Base-by-base conservation (phyloP, 768 basidiomycete genomes). In the Lentinula boryana region DNA sequence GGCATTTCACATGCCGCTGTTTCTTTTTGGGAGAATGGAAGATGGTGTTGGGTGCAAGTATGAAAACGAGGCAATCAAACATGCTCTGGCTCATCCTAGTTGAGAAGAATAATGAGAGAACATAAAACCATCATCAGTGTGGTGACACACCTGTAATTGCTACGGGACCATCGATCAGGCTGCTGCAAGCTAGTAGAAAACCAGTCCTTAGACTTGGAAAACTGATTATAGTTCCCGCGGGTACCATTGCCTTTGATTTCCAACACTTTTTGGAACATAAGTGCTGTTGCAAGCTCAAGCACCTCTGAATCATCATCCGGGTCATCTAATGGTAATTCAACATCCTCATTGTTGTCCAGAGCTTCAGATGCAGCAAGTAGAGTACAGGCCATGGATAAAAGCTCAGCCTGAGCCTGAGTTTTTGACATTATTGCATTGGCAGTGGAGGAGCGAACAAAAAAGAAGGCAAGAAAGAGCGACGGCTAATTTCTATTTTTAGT, bases 141-240 rank as follows among this genome's bases (percentile, higher is more conserved):
- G 2, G 9, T 13, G 13, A 44, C 38, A 41, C 38, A 66, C 61
- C 61, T 44, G 38, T 49, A 62, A n/a, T 55, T 48, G 38, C 55
- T 43, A 13, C 57, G 50, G 48, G 64, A 66, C 36, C 56, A 53
- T 18, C 43, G 36, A 43, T 66, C 64, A 18, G 65, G 62, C 23
- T 43, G 36, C 50, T 49, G 55, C n/a, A 64, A 51, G 49, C 57
- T 44, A n/a, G 49, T 59, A 23, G 52, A 5, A 53, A 66, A 66
- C 53, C 64, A 67, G 48, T 67, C 63, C 21, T 9, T 49, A 2
- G 54, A 64, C 56, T 62, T 59, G 18, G 53, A 43, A 44, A 60
- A 60, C 51, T 66, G 61, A 38, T 66, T 58, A 40, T 67, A 64
- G 8, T 46, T 7, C 23, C 63, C 66, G 38, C 51, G 18, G 21